These are phyloP conservation scores for Pisolithus tinctorius DNA, from an alignment of 768 basidiomycete genomes.

Conservation along the genomic window DNA sequence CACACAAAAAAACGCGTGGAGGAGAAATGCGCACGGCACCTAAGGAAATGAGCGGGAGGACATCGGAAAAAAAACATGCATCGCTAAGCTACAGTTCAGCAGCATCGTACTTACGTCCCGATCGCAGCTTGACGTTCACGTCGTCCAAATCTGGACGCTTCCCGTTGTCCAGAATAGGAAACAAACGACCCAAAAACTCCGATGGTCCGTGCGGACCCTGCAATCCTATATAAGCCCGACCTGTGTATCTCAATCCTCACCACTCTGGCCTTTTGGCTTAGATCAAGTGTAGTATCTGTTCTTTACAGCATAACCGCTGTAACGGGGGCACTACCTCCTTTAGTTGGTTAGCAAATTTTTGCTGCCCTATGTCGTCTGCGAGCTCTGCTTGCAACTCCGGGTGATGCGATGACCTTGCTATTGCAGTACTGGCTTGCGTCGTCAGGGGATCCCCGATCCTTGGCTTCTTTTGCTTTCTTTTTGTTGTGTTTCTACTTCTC, in stretches of 20 bases:
- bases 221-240: background rate
- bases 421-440: background rate
- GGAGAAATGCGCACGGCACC: too few relatives aligned
- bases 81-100: too few relatives aligned
- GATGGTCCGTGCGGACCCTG: background rate
- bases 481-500: background rate
- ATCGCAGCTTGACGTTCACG: too few relatives aligned
- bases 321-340: too few relatives aligned
- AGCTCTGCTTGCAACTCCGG: slow-evolving; percentile 29
- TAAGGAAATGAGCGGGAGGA: too few relatives aligned
- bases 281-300: slow-evolving; percentile 40
- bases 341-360: slow-evolving; percentile 46
- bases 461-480: background rate
- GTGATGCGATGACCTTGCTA: background rate
- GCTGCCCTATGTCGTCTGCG: slow-evolving; percentile 36
- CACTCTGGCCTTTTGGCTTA: slow-evolving; percentile 38
- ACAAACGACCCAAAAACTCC: background rate
- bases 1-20: too few relatives aligned
- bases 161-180: too few relatives aligned
- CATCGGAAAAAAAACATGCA: too few relatives aligned
- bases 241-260: slow-evolving; percentile 2
- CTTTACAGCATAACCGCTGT: background rate
- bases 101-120: too few relatives aligned
- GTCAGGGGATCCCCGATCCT: background rate
- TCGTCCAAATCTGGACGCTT: too few relatives aligned